Conservation (phyloP, 2,329 filamentous ascomycete species). For the Teratosphaeria zuluensis region DNA sequence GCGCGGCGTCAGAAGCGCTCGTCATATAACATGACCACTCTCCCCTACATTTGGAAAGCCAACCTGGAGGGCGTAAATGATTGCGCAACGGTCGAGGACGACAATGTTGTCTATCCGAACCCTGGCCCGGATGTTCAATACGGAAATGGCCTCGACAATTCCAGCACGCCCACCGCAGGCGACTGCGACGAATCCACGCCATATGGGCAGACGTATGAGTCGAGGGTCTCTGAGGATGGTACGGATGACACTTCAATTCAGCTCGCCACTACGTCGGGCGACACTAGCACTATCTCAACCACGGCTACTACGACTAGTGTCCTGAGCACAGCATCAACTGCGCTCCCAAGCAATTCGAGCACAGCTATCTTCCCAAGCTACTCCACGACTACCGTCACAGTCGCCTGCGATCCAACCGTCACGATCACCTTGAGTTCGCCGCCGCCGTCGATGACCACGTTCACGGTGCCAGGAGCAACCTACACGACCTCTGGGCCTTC, state of each 20-base stretch:
- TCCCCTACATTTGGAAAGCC: constrained; percentile 36
- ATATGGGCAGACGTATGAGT: constrained; percentile 20
- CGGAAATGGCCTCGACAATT: constrained; percentile 24
- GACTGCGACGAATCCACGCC: constrained; percentile 23
- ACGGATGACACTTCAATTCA: background rate
- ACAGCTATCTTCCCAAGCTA: background rate
- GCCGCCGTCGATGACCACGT: constrained; percentile 9
- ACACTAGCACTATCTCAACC: background rate
- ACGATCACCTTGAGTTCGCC: background rate
- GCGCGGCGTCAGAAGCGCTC: constrained; percentile 4
- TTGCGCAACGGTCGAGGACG: constrained; percentile 30
- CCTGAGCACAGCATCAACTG: background rate
- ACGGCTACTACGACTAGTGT: background rate
- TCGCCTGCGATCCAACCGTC: background rate
- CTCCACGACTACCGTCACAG: background rate
- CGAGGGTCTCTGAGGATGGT: background rate
- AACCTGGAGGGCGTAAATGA: constrained; percentile 33
- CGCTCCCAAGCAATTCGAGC: background rate
- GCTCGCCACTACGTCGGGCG: background rate
- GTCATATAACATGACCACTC: constrained; percentile 18
- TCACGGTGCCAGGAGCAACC: constrained; percentile 13
- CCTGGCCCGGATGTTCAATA: constrained; percentile 33
- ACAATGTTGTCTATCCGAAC: constrained; percentile 31
- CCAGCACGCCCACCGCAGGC: constrained; percentile 16
- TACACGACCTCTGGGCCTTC: constrained; percentile 4